Percentiles rank a stretch among this genome's conserved stretches.
These are phyloP conservation scores for Cyberlindnera euphorbiiphila DNA, from an alignment of 805 yeast genomes.

Conservation along the genomic window DNA sequence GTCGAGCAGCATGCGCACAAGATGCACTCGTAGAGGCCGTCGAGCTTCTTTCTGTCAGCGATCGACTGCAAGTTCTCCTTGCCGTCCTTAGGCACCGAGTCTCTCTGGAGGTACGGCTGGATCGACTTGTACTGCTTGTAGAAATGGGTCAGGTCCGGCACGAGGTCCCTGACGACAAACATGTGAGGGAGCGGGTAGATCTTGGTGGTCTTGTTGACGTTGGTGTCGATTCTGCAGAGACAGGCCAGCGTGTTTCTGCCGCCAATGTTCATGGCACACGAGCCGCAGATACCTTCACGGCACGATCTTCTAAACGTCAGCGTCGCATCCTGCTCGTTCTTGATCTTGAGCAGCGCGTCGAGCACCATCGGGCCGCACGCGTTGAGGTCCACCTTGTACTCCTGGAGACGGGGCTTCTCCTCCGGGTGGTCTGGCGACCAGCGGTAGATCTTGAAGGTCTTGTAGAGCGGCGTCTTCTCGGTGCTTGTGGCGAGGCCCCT, in stretches of 20 bases:
- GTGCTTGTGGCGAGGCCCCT: conserved; percentile 38
- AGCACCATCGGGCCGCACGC: conserved; percentile 97
- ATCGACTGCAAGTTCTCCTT: conserved; percentile 87
- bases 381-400: conserved; percentile 81
- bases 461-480: conserved; percentile 53
- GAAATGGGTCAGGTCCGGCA: conserved; percentile 95
- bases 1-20: conserved; percentile 99
- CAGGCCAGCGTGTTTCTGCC: conserved; percentile 97
- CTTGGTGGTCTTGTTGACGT: conserved; percentile 69
- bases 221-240: conserved; percentile 86
- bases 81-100: conserved; percentile 76
- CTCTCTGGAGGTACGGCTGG: conserved; percentile 91
- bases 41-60: conserved; percentile 92
- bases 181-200: conserved; percentile 97
- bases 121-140: conserved; percentile 98
- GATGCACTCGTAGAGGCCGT: conserved; percentile 96
- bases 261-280: conserved; percentile 99
- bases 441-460: conserved; percentile 90
- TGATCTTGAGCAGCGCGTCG: conserved; percentile 91
- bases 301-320: conserved; percentile 97
- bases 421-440: conserved; percentile 98
- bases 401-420: conserved; percentile 81
- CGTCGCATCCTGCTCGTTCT: conserved; percentile 94
- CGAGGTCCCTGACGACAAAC: conserved; percentile 95
- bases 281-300: conserved; percentile 99